Evolutionary conservation across 192 early-diverging fungal species (phyloP).

Genomic region (Linnemannia zychae): DNA sequence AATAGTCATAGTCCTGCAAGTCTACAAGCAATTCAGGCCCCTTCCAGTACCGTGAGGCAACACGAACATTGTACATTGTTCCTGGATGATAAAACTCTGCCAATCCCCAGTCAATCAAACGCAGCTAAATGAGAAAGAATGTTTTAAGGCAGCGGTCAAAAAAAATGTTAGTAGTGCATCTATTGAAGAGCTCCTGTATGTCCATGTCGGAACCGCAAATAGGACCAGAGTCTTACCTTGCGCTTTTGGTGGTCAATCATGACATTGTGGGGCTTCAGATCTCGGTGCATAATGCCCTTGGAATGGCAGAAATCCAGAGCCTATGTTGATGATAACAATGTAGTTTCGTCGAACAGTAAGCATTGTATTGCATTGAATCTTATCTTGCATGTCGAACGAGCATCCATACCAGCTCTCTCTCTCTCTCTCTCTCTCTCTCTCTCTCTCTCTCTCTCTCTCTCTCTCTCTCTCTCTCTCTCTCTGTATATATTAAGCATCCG

Average conservation of each 20-base stretch:
- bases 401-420: neutral
- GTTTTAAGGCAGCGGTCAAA: neutral
- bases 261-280: conserved; percentile 98
- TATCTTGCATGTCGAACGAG: neutral
- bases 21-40: conserved; percentile 98
- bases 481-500: too few species aligned
- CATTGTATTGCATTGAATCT: neutral
- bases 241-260: conserved; percentile 99
- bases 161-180: neutral
- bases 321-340: conserved; percentile 43
- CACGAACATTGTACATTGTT: conserved; percentile 96
- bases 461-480: too few species aligned
- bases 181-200: neutral
- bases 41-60: conserved; percentile 99
- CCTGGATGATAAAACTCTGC: conserved; percentile 99
- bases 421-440: too few species aligned
- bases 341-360: neutral
- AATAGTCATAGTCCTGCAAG: conserved; percentile 98
- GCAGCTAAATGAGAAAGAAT: conserved; percentile 64
- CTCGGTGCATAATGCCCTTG: conserved; percentile 98
- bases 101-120: conserved; percentile 98
- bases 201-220: neutral
- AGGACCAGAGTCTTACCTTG: conserved; percentile 55
- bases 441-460: too few species aligned
- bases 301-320: conserved; percentile 98